Conservation (phyloP, 495 filamentous ascomycete genomes). For the Neurospora pannonica region DNA sequence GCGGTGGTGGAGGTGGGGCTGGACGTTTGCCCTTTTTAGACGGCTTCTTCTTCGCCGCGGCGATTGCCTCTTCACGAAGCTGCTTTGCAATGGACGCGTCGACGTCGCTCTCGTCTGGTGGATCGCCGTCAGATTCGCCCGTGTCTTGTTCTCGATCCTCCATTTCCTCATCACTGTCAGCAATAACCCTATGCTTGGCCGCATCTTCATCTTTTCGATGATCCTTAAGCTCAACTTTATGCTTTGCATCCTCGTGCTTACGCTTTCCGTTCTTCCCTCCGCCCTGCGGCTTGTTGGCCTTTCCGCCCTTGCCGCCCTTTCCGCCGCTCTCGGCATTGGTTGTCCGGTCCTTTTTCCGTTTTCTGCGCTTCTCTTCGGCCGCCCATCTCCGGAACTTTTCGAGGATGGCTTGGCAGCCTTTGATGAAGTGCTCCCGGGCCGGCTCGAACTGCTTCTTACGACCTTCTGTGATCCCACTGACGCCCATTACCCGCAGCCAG, state of each 20-base stretch:
- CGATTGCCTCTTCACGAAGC: constrained; percentile 60
- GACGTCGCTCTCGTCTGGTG: constrained; percentile 48
- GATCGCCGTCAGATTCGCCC: constrained; percentile 17
- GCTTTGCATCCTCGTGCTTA: constrained; percentile 18
- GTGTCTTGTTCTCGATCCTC: constrained; percentile 4
- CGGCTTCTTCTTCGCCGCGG: constrained; percentile 20
- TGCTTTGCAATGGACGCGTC: constrained; percentile 66
- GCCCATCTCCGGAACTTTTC: constrained; percentile 84
- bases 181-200: constrained; percentile 10
- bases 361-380: constrained; percentile 78
- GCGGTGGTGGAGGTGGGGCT: neutral
- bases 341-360: constrained; percentile 55
- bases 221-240: constrained; percentile 14
- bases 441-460: constrained; percentile 79
- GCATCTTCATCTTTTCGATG: constrained; percentile 16
- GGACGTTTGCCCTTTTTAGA: constrained; percentile 2
- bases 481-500: constrained; percentile 91
- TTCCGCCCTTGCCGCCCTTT: constrained; percentile 18
- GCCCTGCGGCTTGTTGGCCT: constrained; percentile 16
- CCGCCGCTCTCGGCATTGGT: constrained; percentile 39
- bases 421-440: constrained; percentile 73
- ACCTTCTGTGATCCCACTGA: constrained; percentile 72
- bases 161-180: constrained; percentile 14
- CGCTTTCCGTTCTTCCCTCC: constrained; percentile 13
- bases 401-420: constrained; percentile 66